Conservation (phyloP, 2,329 filamentous ascomycete genomes). For the Ophiostoma triangulosporum region DNA sequence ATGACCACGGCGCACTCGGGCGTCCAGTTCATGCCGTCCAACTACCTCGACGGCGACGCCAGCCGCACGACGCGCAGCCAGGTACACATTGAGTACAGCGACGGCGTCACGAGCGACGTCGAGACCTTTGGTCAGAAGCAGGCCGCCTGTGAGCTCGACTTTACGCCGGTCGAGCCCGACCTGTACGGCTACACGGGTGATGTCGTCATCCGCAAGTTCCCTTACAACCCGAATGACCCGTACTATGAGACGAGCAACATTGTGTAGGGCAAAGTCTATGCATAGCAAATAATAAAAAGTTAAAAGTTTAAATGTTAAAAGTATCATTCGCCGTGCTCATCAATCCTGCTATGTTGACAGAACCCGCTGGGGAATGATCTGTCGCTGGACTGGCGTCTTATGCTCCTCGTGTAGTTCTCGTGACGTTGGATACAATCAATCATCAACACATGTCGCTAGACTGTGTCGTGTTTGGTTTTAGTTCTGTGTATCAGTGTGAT, state of each 20-base stretch:
- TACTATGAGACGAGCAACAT: conserved; percentile 21
- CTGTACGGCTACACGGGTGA: conserved; percentile 19
- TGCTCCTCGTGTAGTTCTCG: too few relatives aligned
- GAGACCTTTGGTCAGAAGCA: conserved; percentile 10
- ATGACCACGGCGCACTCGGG: conserved; percentile 32
- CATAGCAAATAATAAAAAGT: background rate
- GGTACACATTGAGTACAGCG: conserved; percentile 21
- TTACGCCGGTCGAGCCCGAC: conserved; percentile 6
- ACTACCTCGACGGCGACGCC: conserved; percentile 29
- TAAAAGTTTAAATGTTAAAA: background rate
- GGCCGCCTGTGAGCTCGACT: conserved; percentile 5
- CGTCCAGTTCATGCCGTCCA: conserved; percentile 29
- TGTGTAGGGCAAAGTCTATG: too few relatives aligned
- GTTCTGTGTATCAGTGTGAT: too few relatives aligned
- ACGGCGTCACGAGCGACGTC: conserved; percentile 3
- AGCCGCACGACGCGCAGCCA: conserved; percentile 27
- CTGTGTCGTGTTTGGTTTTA: background rate
- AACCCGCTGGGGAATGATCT: too few relatives aligned
- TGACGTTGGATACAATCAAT: too few relatives aligned
- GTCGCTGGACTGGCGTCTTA: too few relatives aligned
- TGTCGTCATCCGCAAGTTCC: conserved; percentile 24
- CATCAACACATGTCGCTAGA: background rate
- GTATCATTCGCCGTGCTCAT: background rate
- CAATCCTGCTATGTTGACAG: too few relatives aligned
- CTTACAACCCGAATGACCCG: conserved; percentile 23